Percentiles rank a stretch among this genome's conserved stretches.
Evolutionary conservation across 1,139 yeast genomes (phyloP).

Genomic region (Blastobotrys persicus): DNA sequence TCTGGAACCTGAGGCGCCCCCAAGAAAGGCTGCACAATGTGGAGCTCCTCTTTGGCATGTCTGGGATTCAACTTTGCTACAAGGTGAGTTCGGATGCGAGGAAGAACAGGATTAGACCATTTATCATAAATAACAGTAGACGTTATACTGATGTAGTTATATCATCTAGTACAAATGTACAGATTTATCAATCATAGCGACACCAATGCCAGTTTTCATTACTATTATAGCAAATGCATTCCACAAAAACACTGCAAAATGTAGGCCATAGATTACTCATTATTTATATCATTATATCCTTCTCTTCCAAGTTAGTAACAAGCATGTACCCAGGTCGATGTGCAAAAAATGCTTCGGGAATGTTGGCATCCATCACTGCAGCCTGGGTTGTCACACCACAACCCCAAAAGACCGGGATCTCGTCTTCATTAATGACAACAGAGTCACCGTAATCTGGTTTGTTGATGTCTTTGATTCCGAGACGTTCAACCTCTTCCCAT

Average conservation of each 20-base stretch:
- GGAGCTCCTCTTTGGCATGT: too few relatives aligned
- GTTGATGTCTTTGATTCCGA: conserved; percentile 10
- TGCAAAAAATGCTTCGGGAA: conserved; percentile 11
- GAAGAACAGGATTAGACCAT: too few relatives aligned
- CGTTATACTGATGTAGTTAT: too few relatives aligned
- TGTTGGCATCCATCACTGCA: conserved; percentile 11
- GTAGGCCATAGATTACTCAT: too few relatives aligned
- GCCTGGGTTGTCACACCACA: conserved; percentile 16
- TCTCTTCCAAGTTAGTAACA: conserved; percentile 13
- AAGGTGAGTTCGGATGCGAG: too few relatives aligned
- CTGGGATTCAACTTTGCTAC: too few relatives aligned
- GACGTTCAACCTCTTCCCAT: conserved; percentile 5
- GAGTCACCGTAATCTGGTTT: conserved; percentile 15
- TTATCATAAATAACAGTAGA: too few relatives aligned
- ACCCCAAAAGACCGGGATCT: conserved; percentile 15
- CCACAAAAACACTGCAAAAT: too few relatives aligned
- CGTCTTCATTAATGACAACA: conserved; percentile 10
- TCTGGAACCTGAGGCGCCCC: too few relatives aligned
- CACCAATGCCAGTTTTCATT: too few relatives aligned
- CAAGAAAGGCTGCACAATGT: too few relatives aligned
- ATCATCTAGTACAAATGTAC: conserved; percentile 5
- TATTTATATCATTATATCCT: background rate
- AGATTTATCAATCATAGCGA: conserved; percentile 4
- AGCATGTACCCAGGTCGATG: conserved; percentile 15
- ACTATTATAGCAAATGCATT: too few relatives aligned